These are phyloP conservation scores for Ceratobasidium sp. DNA, from an alignment of 1,284 basidiomycete genomes.

Conservation along the genomic window DNA sequence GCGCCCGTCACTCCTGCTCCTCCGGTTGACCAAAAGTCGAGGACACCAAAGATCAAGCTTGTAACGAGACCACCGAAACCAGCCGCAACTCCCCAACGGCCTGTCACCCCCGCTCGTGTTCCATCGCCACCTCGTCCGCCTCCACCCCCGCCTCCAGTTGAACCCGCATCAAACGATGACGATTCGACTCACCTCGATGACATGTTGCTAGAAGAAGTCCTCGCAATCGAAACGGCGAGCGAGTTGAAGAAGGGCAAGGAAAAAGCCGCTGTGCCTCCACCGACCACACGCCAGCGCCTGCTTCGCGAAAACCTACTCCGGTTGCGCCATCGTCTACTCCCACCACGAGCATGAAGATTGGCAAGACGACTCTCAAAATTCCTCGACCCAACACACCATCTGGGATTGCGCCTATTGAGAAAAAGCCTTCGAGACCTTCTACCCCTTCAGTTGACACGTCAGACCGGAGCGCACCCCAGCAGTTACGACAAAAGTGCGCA, in stretches of 20 bases:
- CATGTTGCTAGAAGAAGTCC: slow-evolving; percentile 71
- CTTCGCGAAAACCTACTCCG: slow-evolving; percentile 41
- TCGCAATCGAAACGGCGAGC: slow-evolving; percentile 76
- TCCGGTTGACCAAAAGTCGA: slow-evolving; percentile 32
- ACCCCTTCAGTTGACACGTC: slow-evolving; percentile 22
- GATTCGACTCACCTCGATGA: slow-evolving; percentile 79
- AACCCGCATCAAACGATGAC: slow-evolving; percentile 49
- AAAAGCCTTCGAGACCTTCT: slow-evolving; percentile 37
- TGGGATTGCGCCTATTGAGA: slow-evolving; percentile 8
- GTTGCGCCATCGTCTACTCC: slow-evolving; percentile 41
- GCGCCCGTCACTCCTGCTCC: slow-evolving; percentile 48
- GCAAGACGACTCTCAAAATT: slow-evolving; percentile 28
- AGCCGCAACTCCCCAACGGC: not conserved
- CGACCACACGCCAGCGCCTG: slow-evolving; percentile 38
- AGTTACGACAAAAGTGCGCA: slow-evolving; percentile 29
- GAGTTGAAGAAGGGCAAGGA: slow-evolving; percentile 66
- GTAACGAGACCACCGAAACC: slow-evolving; percentile 26
- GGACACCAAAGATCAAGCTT: slow-evolving; percentile 38
- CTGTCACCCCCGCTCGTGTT: slow-evolving; percentile 47
- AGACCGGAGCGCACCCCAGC: slow-evolving; percentile 30
- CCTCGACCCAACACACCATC: slow-evolving; percentile 32
- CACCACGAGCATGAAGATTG: slow-evolving; percentile 32
- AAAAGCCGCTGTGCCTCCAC: slow-evolving; percentile 52
- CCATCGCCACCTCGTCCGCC: slow-evolving; percentile 46
- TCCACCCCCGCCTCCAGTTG: slow-evolving; percentile 25